Conservation (phyloP, 805 yeast genomes). For the Saccharomycopsis synnaedendra region DNA sequence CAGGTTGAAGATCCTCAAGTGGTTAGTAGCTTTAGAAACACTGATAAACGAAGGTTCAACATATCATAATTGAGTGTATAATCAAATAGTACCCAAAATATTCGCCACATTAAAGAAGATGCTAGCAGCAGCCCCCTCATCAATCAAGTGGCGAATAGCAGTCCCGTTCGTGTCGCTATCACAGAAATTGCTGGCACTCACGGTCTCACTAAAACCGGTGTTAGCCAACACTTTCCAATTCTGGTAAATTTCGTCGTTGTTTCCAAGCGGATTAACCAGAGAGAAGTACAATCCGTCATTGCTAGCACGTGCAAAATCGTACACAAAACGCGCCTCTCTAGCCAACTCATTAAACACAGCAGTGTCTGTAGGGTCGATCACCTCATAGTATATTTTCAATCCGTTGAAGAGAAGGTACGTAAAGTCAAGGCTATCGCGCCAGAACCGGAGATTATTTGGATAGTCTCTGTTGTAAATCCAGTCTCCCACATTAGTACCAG, state of each 20-base stretch:
- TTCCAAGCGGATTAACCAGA: neutral
- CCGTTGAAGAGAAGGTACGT: slow-evolving; percentile 57
- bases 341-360: slow-evolving; percentile 28
- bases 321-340: slow-evolving; percentile 9
- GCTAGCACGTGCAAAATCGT: slow-evolving; percentile 23
- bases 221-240: slow-evolving; percentile 1
- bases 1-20: too few relatives aligned
- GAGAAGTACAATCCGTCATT: slow-evolving; percentile 22
- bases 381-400: slow-evolving; percentile 50
- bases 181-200: slow-evolving; percentile 1
- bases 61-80: too few relatives aligned
- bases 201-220: neutral
- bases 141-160: slow-evolving; percentile 44
- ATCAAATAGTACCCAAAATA: too few relatives aligned
- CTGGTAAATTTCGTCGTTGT: neutral
- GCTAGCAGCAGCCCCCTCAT: slow-evolving; percentile 58
- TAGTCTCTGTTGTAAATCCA: slow-evolving; percentile 53
- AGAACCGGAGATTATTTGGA: slow-evolving; percentile 33
- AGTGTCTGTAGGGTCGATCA: slow-evolving; percentile 37
- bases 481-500: slow-evolving; percentile 47
- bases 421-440: slow-evolving; percentile 56
- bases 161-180: slow-evolving; percentile 24
- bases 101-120: slow-evolving; percentile 30
- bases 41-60: too few relatives aligned
- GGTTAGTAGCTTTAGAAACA: too few relatives aligned